Evolutionary conservation across 106 monocot genomes (phyloP).

Genomic region (Allium fistulosum): DNA sequence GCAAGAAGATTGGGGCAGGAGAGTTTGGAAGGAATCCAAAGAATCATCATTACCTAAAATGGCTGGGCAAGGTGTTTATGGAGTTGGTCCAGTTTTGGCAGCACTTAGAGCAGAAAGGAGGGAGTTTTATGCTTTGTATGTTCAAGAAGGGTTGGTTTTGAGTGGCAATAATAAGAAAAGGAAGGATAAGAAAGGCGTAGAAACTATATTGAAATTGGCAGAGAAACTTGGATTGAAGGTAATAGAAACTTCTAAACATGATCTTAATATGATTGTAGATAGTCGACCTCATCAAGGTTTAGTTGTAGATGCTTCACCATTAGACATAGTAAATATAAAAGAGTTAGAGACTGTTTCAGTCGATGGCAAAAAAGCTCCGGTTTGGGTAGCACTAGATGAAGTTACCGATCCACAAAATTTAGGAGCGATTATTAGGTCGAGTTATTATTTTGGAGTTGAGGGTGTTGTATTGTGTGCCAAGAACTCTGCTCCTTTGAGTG

Average conservation of each 20-base stretch:
- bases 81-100: slow-evolving; percentile 71
- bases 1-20: slow-evolving; percentile 72
- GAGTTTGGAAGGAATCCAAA: slow-evolving; percentile 53
- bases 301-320: slow-evolving; percentile 78
- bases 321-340: slow-evolving; percentile 63
- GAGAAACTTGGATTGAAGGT: slow-evolving; percentile 58
- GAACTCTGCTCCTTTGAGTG: slow-evolving; percentile 90
- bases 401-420: slow-evolving; percentile 91
- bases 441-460: slow-evolving; percentile 80
- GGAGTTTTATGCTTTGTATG: slow-evolving; percentile 77
- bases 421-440: slow-evolving; percentile 79
- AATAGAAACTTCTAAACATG: slow-evolving; percentile 74
- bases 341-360: slow-evolving; percentile 31
- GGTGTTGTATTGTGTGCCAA: slow-evolving; percentile 82
- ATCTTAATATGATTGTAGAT: slow-evolving; percentile 81
- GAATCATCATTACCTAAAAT: slow-evolving; percentile 64
- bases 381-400: slow-evolving; percentile 93
- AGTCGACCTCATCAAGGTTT: slow-evolving; percentile 92
- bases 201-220: slow-evolving; percentile 56
- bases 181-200: slow-evolving; percentile 78
- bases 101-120: slow-evolving; percentile 62
- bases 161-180: slow-evolving; percentile 68
- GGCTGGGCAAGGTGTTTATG: slow-evolving; percentile 80
- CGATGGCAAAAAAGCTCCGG: slow-evolving; percentile 36
- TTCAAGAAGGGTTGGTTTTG: slow-evolving; percentile 72